Conservation (phyloP, 225 moss, liverwort and hornwort genomes). For the Marchantia polymorpha region DNA sequence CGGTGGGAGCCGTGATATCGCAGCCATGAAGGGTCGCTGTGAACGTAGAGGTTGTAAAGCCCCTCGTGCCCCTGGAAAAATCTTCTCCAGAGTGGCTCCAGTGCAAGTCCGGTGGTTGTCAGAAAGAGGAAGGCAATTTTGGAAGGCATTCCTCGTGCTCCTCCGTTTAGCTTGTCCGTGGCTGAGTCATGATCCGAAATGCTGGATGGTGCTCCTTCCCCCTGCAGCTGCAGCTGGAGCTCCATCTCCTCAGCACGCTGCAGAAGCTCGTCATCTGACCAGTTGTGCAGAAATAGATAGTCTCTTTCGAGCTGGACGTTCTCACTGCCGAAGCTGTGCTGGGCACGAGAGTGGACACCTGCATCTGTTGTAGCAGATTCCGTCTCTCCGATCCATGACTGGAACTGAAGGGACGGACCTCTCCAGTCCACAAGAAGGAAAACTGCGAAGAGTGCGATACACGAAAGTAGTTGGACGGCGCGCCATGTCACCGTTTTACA, state of each 20-base stretch:
- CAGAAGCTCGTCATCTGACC: conserved; percentile 29
- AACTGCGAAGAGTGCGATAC: neutral
- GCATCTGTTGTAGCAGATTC: neutral
- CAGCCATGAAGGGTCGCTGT: conserved; percentile 30
- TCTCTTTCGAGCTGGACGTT: neutral
- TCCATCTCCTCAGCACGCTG: neutral
- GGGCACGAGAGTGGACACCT: neutral
- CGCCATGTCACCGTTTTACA: neutral
- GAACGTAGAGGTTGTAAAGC: conserved; percentile 54
- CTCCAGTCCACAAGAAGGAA: neutral
- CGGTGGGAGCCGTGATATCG: conserved; percentile 6
- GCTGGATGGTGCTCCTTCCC: neutral
- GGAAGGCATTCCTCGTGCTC: neutral
- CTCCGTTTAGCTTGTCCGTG: neutral
- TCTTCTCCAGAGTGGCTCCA: conserved; percentile 49
- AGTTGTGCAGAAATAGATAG: conserved; percentile 18
- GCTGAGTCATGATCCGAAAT: neutral
- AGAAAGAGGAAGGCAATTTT: conserved; percentile 66
- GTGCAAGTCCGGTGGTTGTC: conserved; percentile 40
- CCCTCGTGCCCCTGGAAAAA: conserved; percentile 45
- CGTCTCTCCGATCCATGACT: neutral
- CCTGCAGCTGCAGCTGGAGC: neutral
- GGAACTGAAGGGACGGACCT: neutral
- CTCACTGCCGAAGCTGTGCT: neutral
- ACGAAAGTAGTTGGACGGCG: neutral